Percentiles rank a stretch among this genome's conserved stretches.
Evolutionary conservation across 2,329 filamentous ascomycete genomes (phyloP).

Genomic region (Aureobasidium sp.): DNA sequence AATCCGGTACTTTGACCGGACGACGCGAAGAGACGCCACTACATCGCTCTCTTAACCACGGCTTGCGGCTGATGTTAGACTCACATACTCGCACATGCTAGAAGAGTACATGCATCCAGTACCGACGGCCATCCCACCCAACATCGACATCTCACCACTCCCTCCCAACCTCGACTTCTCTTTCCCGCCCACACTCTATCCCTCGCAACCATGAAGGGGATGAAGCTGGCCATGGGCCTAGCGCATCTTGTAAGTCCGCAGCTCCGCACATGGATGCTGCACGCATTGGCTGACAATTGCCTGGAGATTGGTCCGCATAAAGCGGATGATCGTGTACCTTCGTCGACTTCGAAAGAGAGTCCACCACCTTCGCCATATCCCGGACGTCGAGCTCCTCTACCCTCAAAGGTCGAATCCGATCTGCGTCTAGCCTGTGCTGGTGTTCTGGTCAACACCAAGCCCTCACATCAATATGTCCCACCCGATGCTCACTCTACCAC

Average conservation of each 20-base stretch:
- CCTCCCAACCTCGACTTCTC: background rate
- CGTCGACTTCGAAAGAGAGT: constrained; percentile 16
- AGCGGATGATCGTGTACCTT: background rate
- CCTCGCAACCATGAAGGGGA: constrained; percentile 1
- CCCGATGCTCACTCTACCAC: constrained; percentile 19
- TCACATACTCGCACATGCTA: background rate
- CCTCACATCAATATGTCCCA: constrained; percentile 27
- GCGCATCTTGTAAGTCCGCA: constrained; percentile 6
- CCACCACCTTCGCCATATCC: constrained; percentile 35
- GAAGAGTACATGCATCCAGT: background rate
- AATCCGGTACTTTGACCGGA: background rate
- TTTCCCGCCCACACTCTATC: background rate
- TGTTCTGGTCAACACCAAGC: constrained; percentile 34
- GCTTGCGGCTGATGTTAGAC: constrained; percentile 4
- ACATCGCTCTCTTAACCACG: background rate
- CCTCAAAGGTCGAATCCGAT: constrained; percentile 37
- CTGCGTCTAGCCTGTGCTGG: constrained; percentile 40
- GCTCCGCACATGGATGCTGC: background rate
- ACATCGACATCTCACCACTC: background rate
- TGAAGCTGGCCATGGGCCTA: constrained; percentile 8
- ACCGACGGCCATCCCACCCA: background rate
- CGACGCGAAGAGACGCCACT: constrained; percentile 1
- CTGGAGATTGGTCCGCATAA: constrained; percentile 9
- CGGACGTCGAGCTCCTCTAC: constrained; percentile 38
- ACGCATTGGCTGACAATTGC: background rate